Conservation (phyloP, 169 alveolate genomes). For the Cryptosporidium sp. region DNA sequence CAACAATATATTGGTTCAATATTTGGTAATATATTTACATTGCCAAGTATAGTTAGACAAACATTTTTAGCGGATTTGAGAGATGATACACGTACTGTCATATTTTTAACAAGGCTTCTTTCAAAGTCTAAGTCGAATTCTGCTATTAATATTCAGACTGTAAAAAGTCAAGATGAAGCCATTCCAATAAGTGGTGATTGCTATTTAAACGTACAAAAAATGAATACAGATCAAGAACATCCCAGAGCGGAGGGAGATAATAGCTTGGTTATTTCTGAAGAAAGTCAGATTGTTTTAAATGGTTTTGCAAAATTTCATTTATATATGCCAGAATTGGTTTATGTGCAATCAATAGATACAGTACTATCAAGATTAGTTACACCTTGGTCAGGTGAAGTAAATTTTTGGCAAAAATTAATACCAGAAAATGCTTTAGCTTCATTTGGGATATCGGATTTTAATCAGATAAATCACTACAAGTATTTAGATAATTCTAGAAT, state of each 20-base stretch:
- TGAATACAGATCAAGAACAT: too few species aligned
- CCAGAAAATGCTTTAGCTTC: not conserved
- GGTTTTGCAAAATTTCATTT: conserved; percentile 31
- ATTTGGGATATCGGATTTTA: conserved; percentile 21
- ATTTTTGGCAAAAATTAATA: conserved; percentile 28
- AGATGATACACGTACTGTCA: conserved; percentile 51
- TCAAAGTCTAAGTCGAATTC: not conserved
- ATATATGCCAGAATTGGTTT: conserved; percentile 55
- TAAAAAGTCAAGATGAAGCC: not conserved
- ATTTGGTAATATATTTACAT: conserved; percentile 36
- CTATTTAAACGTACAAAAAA: not conserved
- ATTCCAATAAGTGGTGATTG: not conserved
- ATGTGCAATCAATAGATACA: conserved; percentile 36
- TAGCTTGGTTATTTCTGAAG: not conserved
- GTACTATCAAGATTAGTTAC: conserved; percentile 46
- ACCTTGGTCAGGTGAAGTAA: conserved; percentile 46
- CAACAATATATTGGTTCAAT: not conserved
- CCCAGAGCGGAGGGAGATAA: not conserved
- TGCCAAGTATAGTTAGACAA: conserved; percentile 44
- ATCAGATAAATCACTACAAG: not conserved
- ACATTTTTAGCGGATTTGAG: conserved; percentile 50
- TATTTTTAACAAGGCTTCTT: conserved; percentile 19
- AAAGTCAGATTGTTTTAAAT: not conserved
- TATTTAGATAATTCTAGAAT: conserved; percentile 51
- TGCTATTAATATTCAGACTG: not conserved